phyloP scores from a whole-genome alignment of 345 rosid genomes.

The Cardiospermum halicacabum region DNA sequence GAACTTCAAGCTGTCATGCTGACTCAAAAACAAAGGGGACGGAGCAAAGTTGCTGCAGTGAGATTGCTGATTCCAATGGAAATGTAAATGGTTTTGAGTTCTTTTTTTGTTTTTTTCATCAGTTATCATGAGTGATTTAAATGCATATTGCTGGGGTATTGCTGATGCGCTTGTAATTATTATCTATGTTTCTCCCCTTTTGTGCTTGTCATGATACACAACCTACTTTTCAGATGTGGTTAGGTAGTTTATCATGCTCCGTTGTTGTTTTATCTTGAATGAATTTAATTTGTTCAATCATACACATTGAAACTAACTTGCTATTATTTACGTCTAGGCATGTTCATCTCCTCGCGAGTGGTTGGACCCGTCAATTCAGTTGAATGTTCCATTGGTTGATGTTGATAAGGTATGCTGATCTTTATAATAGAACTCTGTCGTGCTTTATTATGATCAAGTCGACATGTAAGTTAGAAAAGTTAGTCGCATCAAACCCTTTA shows the following conservation, averaged over 20 bases:
- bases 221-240: not conserved
- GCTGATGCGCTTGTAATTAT: not conserved
- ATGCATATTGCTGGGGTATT: not conserved
- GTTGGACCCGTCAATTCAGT: slow-evolving; percentile 67
- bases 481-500: not conserved
- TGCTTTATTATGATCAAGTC: not conserved
- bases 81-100: slow-evolving; percentile 41
- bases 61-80: slow-evolving; percentile 37
- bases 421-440: not conserved
- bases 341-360: slow-evolving; percentile 46
- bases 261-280: not conserved
- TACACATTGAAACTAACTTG: slow-evolving; percentile 1
- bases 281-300: not conserved
- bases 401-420: slow-evolving; percentile 75
- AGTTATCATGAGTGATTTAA: not conserved
- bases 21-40: slow-evolving; percentile 23
- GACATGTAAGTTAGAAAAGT: not conserved
- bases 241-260: not conserved
- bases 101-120: not conserved
- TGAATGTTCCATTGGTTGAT: slow-evolving; percentile 86
- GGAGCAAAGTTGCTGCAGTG: slow-evolving; percentile 29
- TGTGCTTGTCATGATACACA: too few species aligned
- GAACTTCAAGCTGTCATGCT: slow-evolving; percentile 20
- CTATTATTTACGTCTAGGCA: slow-evolving; percentile 40
- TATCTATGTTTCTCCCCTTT: not conserved